phyloP scores from a whole-genome alignment of 192 early-diverging fungal genomes.

The Phlyctochytrium arcticum region DNA sequence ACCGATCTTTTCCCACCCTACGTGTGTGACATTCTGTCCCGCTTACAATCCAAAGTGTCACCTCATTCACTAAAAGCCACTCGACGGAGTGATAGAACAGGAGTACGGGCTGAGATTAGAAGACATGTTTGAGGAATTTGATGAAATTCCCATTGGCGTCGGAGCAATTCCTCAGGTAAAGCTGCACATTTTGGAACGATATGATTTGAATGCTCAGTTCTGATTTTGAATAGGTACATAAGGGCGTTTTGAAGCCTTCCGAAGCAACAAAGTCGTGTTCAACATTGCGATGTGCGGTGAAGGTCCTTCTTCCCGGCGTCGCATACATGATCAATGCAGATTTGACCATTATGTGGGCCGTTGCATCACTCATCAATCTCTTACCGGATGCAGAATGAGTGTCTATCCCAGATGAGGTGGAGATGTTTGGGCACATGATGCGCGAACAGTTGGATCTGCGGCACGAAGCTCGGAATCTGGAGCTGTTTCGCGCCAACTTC shows the following conservation, averaged over 20 bases:
- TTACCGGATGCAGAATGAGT: slow-evolving; percentile 85
- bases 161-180: slow-evolving; percentile 93
- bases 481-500: slow-evolving; percentile 45
- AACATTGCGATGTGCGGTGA: slow-evolving; percentile 61
- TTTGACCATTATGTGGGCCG: slow-evolving; percentile 72
- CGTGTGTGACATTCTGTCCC: slow-evolving; percentile 70
- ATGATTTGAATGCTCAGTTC: background rate
- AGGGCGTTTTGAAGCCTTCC: slow-evolving; percentile 5
- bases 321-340: slow-evolving; percentile 67
- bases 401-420: slow-evolving; percentile 83
- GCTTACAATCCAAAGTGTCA: slow-evolving; percentile 75
- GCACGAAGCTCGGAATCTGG: slow-evolving; percentile 71
- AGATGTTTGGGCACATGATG: slow-evolving; percentile 91
- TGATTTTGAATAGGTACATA: slow-evolving; percentile 5
- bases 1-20: slow-evolving; percentile 78
- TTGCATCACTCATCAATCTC: slow-evolving; percentile 57
- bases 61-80: slow-evolving; percentile 75
- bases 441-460: slow-evolving; percentile 79
- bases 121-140: slow-evolving; percentile 75
- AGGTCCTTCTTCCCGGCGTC: slow-evolving; percentile 86
- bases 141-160: slow-evolving; percentile 74
- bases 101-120: slow-evolving; percentile 65
- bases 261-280: background rate
- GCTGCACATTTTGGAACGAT: background rate
- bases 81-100: slow-evolving; percentile 50